Base-by-base conservation (phyloP, 2,329 filamentous ascomycete species). In the Zymoseptoria brevis region DNA sequence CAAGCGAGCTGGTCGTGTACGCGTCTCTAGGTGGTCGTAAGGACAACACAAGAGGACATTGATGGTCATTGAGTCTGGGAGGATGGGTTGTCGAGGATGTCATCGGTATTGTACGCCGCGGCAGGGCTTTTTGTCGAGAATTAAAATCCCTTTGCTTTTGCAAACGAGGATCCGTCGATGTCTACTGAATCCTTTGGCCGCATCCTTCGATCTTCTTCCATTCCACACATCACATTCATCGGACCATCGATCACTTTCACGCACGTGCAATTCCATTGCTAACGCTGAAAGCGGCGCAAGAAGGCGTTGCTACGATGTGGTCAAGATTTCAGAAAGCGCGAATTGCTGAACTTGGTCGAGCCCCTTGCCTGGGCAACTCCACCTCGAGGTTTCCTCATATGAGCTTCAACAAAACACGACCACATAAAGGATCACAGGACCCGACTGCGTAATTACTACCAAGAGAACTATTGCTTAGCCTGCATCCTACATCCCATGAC, bases 401-500 rank as follows among this genome's bases (percentile, higher is more conserved):
- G 26, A 29, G 26, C 26, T 29, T 29, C 26, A 29, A 29, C 26
- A 29, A 29, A 29, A 29, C 26, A 29, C 26, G 26, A 29, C 26
- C 26, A 8, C 26, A 29, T 8, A n/a, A n/a, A 4, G 1, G 35
- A n/a, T 45, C 35, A 45, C 35, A n/a, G 35, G 16, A n/a, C 16
- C 16, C 35, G 16, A n/a, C 6, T n/a, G 16, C 13, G 35, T 45
- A 16, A 45, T 2, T n/a, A 6, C 6, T 11, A 45, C 1, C 4
- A 6, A 7, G 35, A 41, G 8, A 16, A 41, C 16, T 7, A 45
- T 45, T 45, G 13, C 5, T 45, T 13, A 50, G 29, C 19, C 54
- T 19, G 21, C 19, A 48, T 24, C 16, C 19, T 2, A 5, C 45
- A n/a, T 48, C 58, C 61, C 59, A 64, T 64, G 62, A 61, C 59